Base-by-base conservation (phyloP, 1,284 basidiomycete species). In the Jaminaea rosea region DNA sequence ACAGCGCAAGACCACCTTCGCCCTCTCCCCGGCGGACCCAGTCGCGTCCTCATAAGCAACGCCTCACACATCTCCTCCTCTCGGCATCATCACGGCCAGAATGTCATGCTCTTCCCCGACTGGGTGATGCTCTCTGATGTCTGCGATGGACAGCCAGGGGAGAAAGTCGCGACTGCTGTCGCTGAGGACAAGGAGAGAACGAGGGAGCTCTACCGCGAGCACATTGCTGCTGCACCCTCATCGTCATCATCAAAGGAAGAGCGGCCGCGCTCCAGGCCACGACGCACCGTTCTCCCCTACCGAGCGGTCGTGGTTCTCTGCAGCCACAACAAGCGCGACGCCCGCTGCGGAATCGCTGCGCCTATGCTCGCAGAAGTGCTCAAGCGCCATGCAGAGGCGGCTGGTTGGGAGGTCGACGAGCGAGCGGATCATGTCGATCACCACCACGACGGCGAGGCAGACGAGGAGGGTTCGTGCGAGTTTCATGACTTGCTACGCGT, bases 311-410 rank as follows among this genome's bases (percentile, higher is more conserved):
- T 52, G 15, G n/a, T 47, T 10, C 37, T 52, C 15, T 52, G 50
- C 45, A 47, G 45, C 3, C 50, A 52, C 27, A 47, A 47, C 26
- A 52, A 55, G 32, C 49, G 56, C 19, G 56, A 58, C 37, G 54
- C 44, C 19, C 47, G 53, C 3, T 58, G 56, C 46, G 26, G 44
- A 8, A 47, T 58, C 17, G 34, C 53, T 23, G 56, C 56, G n/a
- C 26, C 49, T 17, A 26, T 56, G 17, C 48, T 58, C 17, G 27
- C 46, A 23, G 44, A 47, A 5, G 44, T 45, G 11, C 42, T 58
- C 26, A 19, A 44, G 36, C 26, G 32, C 24, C 32, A 45, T 27
- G 44, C 50, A 15, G 53, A 58, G 44, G 15, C 24, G 8, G 44
- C 39, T 10, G 52, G 44, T 4, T 58, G 56, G 56, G 24, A 44